A percentile compares a stretch with the other conserved stretches of the same genome.
These are phyloP conservation scores for Phoma sp. DNA, from an alignment of 2,329 filamentous ascomycete species.

Conservation along the genomic window DNA sequence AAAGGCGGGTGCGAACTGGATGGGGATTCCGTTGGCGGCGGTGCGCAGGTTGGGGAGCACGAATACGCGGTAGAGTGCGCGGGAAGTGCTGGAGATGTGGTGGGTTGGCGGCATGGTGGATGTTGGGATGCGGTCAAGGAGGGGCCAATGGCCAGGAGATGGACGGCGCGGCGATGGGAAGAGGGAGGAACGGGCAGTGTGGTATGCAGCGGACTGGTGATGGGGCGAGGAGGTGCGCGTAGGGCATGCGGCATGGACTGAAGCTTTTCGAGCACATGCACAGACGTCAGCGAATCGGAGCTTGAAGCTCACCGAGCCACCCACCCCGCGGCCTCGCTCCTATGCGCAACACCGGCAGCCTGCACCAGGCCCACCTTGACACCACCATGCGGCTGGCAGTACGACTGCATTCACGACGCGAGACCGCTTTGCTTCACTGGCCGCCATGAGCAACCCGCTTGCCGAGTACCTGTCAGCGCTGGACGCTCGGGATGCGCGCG, in stretches of 20 bases:
- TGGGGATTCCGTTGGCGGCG: constrained; percentile 22
- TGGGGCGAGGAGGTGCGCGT: constrained; percentile 1
- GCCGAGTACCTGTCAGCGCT: constrained; percentile 82
- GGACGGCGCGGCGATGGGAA: not conserved
- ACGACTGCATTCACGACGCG: not conserved
- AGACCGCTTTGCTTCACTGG: constrained; percentile 14
- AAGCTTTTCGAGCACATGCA: constrained; percentile 25
- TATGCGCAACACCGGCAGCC: constrained; percentile 14
- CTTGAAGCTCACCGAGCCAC: not conserved
- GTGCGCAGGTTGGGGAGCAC: constrained; percentile 45
- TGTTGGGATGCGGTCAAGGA: not conserved
- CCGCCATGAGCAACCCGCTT: constrained; percentile 73
- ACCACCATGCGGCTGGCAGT: constrained; percentile 32
- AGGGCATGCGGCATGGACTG: constrained; percentile 7
- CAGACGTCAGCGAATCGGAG: constrained; percentile 24
- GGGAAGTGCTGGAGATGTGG: constrained; percentile 45
- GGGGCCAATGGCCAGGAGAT: not conserved
- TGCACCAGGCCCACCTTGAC: not conserved
- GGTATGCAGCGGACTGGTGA: not conserved
- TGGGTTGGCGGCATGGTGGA: constrained; percentile 39
- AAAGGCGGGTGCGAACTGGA: constrained; percentile 30
- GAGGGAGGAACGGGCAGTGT: not conserved
- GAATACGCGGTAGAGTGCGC: constrained; percentile 56
- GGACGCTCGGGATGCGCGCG: constrained; percentile 72
- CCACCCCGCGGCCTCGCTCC: constrained; percentile 17